These are phyloP conservation scores for Panaeolus papilionaceus DNA, from an alignment of 768 basidiomycete genomes.

Conservation along the genomic window DNA sequence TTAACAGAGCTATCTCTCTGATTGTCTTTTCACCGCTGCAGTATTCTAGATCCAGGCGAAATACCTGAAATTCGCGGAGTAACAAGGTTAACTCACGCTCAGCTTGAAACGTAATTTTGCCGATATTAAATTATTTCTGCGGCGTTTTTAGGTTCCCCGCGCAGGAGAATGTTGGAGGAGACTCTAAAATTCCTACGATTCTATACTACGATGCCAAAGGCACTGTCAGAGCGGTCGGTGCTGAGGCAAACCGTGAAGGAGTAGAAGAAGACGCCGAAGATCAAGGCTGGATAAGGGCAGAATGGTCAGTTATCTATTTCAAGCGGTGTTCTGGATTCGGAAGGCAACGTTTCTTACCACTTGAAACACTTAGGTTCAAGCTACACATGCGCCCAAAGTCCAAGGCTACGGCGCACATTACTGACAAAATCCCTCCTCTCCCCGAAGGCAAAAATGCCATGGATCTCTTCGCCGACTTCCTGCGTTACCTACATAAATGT, in stretches of 20 bases:
- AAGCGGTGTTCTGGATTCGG: neutral
- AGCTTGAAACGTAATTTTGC: constrained; percentile 11
- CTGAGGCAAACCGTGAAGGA: constrained; percentile 20
- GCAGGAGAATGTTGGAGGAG: constrained; percentile 19
- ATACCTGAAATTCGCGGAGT: constrained; percentile 25
- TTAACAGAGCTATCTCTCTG: neutral
- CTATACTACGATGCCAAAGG: constrained; percentile 20
- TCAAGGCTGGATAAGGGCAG: constrained; percentile 20
- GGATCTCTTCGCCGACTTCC: constrained; percentile 52
- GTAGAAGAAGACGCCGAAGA: constrained; percentile 18
- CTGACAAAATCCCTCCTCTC: constrained; percentile 39
- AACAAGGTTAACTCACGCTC: constrained; percentile 20
- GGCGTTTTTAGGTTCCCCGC: constrained; percentile 19
- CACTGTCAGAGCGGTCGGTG: constrained; percentile 17
- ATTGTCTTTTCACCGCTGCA: neutral
- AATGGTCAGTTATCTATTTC: constrained; percentile 17
- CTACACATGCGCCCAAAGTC: constrained; percentile 39
- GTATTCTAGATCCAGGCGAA: constrained; percentile 26
- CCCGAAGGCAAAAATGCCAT: constrained; percentile 46
- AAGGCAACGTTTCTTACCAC: neutral
- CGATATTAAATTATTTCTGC: neutral
- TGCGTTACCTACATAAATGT: constrained; percentile 52
- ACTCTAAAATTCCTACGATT: constrained; percentile 22
- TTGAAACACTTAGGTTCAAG: constrained; percentile 36
- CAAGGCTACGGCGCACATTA: constrained; percentile 15